Percentiles rank a stretch among this genome's conserved stretches.
Evolutionary conservation across 352 stramenopile species (phyloP).

Genomic region (Phytopythium helicoides): DNA sequence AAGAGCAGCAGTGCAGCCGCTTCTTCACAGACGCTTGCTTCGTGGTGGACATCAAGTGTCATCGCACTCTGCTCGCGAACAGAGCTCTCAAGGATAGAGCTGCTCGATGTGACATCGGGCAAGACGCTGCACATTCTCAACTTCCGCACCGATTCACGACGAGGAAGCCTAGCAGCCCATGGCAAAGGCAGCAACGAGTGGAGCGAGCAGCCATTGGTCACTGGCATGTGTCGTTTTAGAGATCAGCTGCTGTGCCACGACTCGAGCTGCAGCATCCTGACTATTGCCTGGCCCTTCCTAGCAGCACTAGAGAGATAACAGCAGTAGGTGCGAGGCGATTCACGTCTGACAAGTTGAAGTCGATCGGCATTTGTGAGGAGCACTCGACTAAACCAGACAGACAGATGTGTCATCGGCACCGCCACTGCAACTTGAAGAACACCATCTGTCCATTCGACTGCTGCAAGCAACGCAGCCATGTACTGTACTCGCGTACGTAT

Average conservation of each 20-base stretch:
- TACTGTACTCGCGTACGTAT: too few relatives aligned
- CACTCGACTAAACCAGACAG: too few relatives aligned
- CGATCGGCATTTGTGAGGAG: too few relatives aligned
- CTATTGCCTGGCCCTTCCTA: conserved; percentile 53
- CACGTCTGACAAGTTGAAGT: neutral
- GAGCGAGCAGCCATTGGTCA: conserved; percentile 27
- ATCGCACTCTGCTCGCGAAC: conserved; percentile 44
- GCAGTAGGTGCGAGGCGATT: neutral
- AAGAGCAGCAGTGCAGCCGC: conserved; percentile 29
- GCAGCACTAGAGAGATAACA: neutral
- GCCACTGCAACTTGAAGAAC: too few relatives aligned
- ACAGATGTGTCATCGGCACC: too few relatives aligned
- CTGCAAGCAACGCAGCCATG: too few relatives aligned
- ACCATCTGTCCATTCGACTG: too few relatives aligned
- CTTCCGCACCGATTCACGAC: conserved; percentile 8
- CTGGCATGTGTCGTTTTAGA: conserved; percentile 20
- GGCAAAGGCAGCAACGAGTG: conserved; percentile 11
- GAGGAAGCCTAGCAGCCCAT: neutral
- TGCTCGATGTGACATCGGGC: conserved; percentile 43
- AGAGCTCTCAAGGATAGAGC: conserved; percentile 32
- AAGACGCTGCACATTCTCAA: conserved; percentile 43
- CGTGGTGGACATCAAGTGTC: conserved; percentile 42
- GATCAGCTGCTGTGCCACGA: conserved; percentile 39
- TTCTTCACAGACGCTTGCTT: conserved; percentile 42
- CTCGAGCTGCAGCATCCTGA: conserved; percentile 23